Evolutionary conservation across 176 grass and related monocot species (phyloP), one percentile per base, ranked within the genome.

Genomic region (Rhynchospora breviuscula): DNA sequence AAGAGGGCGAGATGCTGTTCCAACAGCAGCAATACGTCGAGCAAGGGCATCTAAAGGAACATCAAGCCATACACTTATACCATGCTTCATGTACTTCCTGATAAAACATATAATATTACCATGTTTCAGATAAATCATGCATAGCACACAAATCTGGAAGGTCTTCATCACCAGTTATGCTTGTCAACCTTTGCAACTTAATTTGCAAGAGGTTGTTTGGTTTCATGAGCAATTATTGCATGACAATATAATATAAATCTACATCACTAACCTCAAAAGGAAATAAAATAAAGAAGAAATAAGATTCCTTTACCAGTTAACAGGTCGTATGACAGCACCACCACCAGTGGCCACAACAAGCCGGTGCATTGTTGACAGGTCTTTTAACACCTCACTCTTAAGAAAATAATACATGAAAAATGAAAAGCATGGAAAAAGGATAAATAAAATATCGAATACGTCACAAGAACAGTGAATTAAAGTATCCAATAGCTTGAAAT

Each of bases 311-410:
- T 94, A 94, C 92, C 92, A 97, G 88, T 97, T 94, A 85, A 91
- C 85, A 83, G 94, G 92, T 51, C 92, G 89, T 80, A 94, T 92
- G 89, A 97, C 92, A 12, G 92, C 92, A 85, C 94, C 92, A 46
- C 94, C 94, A 84, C 94, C 94, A 18, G 90, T 97, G 87, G 94
- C 94, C 81, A 97, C 94, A 88, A 97, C 90, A 81, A 97, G 87
- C 5, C 92, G 87, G 51, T 63, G 85, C 95, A 97, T 97, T 84
- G 90, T 91, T 23, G 92, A 97, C 72, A 97, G 76, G 85, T 97
- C 92, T 85, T 87, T 91, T 63, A 94, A 85, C 58, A 94, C 94
- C 69, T 92, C 81, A 84, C 92, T 97, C 94, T 97, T 90, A 46
- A 80, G 56, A 90, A 82, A 79, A 60, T 5, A 91, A 88, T 69